Evolutionary conservation across 345 rosid genomes (phyloP).

Genomic region (Gossypium arboreum): DNA sequence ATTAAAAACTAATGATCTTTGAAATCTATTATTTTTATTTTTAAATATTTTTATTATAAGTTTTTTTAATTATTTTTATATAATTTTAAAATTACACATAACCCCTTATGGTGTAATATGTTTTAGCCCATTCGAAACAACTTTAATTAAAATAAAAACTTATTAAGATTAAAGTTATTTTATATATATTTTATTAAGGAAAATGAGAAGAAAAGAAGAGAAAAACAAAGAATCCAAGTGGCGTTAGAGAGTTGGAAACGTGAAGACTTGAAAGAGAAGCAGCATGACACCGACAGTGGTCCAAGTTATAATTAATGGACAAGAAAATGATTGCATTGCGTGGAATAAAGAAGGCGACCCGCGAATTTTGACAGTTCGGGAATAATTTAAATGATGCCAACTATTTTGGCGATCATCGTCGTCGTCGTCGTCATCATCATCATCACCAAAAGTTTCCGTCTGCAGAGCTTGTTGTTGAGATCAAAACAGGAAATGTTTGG

Average conservation of each 20-base stretch:
- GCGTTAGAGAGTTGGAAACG: neutral
- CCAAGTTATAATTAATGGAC: neutral
- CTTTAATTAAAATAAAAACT: too few relatives aligned
- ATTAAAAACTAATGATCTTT: fast-evolving
- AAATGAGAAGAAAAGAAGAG: too few relatives aligned
- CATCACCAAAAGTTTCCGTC: neutral
- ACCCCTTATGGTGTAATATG: too few relatives aligned
- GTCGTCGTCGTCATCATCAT: neutral
- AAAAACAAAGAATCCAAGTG: too few relatives aligned
- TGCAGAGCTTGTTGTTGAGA: neutral
- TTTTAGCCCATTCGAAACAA: too few relatives aligned
- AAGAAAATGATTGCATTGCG: neutral
- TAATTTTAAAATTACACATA: too few relatives aligned
- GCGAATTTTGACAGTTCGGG: neutral
- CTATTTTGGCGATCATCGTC: neutral
- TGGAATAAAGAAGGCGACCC: neutral
- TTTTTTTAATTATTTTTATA: too few relatives aligned
- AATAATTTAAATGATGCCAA: neutral
- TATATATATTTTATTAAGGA: too few relatives aligned
- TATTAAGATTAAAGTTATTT: too few relatives aligned
- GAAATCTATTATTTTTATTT: too few relatives aligned
- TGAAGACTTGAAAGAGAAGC: neutral
- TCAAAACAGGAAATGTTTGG: slow-evolving; percentile 38
- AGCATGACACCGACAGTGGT: neutral
- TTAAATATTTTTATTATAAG: too few relatives aligned